Evolutionary conservation across 2,329 filamentous ascomycete species (phyloP).

Genomic region (Diaporthe sp.): DNA sequence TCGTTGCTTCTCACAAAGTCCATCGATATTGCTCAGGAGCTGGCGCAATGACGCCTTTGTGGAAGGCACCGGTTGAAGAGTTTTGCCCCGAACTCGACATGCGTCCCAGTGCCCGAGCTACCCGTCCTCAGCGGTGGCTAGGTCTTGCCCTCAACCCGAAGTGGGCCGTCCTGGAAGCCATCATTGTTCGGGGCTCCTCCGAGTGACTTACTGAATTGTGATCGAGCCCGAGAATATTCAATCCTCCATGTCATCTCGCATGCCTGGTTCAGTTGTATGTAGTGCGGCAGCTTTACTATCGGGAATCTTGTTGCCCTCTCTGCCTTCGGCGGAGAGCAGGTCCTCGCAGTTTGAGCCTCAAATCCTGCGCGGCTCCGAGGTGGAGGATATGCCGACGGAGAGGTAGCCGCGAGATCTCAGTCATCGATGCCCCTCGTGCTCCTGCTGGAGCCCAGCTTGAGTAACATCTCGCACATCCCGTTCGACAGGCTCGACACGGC

Average conservation of each 20-base stretch:
- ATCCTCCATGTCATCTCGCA: not conserved
- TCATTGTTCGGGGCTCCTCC: too few species aligned
- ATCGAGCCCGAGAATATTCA: not conserved
- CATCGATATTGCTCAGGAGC: not conserved
- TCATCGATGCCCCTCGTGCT: not conserved
- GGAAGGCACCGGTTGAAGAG: not conserved
- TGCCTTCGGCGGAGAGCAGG: not conserved
- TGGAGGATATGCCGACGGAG: not conserved
- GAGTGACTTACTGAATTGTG: not conserved
- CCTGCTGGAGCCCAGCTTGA: not conserved
- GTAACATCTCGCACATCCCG: not conserved
- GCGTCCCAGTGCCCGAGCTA: too few species aligned
- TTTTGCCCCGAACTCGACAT: too few species aligned
- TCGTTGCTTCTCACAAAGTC: not conserved
- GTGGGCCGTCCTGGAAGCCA: not conserved
- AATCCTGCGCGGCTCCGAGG: too few species aligned
- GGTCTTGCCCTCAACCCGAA: not conserved
- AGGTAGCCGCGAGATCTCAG: too few species aligned
- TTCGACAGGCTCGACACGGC: not conserved
- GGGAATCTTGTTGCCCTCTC: too few species aligned
- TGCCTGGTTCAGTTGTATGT: too few species aligned
- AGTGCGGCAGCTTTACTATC: fast-evolving
- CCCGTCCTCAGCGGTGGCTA: not conserved
- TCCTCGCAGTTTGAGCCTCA: not conserved
- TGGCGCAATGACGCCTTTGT: too few species aligned